A percentile compares a stretch with the other conserved stretches of the same genome.
Evolutionary conservation across 441 rosid species (phyloP).

Genomic region (Adansonia rubrostipa): DNA sequence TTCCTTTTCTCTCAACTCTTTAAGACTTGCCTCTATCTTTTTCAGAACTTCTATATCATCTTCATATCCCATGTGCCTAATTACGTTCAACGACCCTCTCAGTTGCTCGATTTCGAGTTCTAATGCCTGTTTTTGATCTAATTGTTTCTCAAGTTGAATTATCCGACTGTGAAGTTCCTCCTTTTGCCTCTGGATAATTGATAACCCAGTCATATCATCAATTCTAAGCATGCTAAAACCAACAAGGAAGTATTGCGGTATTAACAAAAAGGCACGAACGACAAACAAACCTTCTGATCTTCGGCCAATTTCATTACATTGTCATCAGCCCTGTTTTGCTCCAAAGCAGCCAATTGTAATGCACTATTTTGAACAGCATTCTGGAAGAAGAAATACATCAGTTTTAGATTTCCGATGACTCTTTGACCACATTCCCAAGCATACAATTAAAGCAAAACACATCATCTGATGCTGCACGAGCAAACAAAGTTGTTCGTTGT

Average conservation of each 20-base stretch:
- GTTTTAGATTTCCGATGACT: neutral
- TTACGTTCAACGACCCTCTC: constrained; percentile 63
- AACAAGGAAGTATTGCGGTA: constrained; percentile 24
- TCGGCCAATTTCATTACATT: constrained; percentile 73
- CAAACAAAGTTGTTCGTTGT: neutral
- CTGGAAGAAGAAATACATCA: constrained; percentile 43
- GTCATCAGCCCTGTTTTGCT: constrained; percentile 77
- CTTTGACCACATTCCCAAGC: neutral
- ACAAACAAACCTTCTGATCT: constrained; percentile 76
- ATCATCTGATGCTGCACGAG: constrained; percentile 6
- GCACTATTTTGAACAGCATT: constrained; percentile 55
- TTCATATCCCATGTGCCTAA: constrained; percentile 66
- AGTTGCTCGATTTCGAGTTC: constrained; percentile 77
- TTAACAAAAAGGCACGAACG: constrained; percentile 31
- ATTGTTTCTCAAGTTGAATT: constrained; percentile 63
- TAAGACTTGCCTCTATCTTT: constrained; percentile 59
- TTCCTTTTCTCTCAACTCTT: constrained; percentile 80
- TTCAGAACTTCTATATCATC: constrained; percentile 55
- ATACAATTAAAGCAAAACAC: constrained; percentile 16
- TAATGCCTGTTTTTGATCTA: constrained; percentile 80
- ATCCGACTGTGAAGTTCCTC: constrained; percentile 70
- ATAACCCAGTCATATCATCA: constrained; percentile 24
- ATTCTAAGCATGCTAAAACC: constrained; percentile 14
- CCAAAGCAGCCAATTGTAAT: constrained; percentile 71
- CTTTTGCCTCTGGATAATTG: constrained; percentile 64